Conservation (phyloP, 306 rosid species). For the Citrullus colocynthis region DNA sequence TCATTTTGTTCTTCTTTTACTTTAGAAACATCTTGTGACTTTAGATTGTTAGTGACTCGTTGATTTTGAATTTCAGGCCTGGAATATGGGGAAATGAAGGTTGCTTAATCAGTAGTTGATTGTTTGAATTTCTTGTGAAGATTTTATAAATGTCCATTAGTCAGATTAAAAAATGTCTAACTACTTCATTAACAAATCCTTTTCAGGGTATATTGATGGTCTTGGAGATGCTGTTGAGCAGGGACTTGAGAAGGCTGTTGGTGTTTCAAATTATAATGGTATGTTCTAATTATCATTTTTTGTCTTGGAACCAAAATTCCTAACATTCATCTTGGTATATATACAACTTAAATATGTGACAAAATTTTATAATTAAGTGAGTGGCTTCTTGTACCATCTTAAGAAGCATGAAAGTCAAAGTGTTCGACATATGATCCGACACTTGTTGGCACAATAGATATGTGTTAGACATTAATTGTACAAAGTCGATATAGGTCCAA, state of each 20-base stretch:
- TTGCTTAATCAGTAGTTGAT: not conserved
- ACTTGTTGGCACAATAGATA: too few species aligned
- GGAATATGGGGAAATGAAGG: conserved; percentile 99
- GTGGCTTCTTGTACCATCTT: too few species aligned
- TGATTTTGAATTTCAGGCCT: conserved; percentile 52
- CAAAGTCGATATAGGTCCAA: too few species aligned
- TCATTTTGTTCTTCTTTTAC: not conserved
- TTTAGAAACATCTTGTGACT: not conserved
- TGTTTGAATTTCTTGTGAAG: too few species aligned
- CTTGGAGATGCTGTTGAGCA: conserved; percentile 94
- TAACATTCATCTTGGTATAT: too few species aligned
- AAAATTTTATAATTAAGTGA: too few species aligned
- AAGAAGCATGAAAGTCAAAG: too few species aligned
- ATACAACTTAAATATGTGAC: too few species aligned
- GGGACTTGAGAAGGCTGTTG: conserved; percentile 94
- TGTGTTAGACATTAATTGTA: too few species aligned
- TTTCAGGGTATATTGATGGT: conserved; percentile 85
- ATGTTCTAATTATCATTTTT: not conserved
- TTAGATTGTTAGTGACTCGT: conserved; percentile 9
- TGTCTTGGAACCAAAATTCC: too few species aligned
- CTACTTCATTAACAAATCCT: conserved; percentile 2
- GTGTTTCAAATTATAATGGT: conserved; percentile 90
- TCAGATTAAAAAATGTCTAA: conserved; percentile 15
- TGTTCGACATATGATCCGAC: too few species aligned
- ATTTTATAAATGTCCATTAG: not conserved